A percentile compares a stretch with the other conserved stretches of the same genome.
These are phyloP conservation scores for Ligustrum vulgare DNA, from an alignment of 257 asterid genomes.

Conservation along the genomic window DNA sequence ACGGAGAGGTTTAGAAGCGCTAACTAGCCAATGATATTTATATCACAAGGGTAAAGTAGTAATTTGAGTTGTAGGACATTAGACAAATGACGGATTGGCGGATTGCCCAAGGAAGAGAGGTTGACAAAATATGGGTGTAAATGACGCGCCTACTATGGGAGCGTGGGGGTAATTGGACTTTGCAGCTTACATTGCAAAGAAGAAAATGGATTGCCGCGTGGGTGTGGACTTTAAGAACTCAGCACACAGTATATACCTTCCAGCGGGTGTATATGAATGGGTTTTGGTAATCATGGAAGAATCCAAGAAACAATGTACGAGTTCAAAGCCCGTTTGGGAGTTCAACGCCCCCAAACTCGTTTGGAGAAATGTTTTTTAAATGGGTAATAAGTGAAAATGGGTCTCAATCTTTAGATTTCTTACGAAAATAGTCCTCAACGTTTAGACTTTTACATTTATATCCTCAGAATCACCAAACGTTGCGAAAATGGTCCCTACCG, in stretches of 20 bases:
- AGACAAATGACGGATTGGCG: constrained; percentile 16
- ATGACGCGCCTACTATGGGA: constrained; percentile 14
- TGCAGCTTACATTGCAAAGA: no score
- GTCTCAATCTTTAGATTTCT: no score
- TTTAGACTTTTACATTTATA: no score
- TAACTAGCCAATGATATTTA: constrained; percentile 14
- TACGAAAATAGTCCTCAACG: no score
- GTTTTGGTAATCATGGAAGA: not conserved
- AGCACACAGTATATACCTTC: constrained; percentile 10
- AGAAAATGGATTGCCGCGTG: not conserved
- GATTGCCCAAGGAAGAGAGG: not conserved
- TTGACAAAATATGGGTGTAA: not conserved
- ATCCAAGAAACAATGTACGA: not conserved
- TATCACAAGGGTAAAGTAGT: constrained; percentile 12
- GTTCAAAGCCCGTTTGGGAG: no score
- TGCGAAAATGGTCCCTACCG: no score
- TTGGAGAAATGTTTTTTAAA: no score
- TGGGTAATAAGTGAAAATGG: no score
- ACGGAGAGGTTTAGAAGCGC: constrained; percentile 47
- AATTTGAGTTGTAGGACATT: not conserved
- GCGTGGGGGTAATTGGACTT: not conserved
- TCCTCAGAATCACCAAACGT: no score
- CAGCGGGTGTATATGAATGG: constrained; percentile 4
- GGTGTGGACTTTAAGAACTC: constrained; percentile 5
- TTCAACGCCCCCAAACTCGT: no score